Evolutionary conservation across 768 basidiomycete species (phyloP), one percentile per base, ranked within the genome.

Genomic region (Tylopilus sp.): DNA sequence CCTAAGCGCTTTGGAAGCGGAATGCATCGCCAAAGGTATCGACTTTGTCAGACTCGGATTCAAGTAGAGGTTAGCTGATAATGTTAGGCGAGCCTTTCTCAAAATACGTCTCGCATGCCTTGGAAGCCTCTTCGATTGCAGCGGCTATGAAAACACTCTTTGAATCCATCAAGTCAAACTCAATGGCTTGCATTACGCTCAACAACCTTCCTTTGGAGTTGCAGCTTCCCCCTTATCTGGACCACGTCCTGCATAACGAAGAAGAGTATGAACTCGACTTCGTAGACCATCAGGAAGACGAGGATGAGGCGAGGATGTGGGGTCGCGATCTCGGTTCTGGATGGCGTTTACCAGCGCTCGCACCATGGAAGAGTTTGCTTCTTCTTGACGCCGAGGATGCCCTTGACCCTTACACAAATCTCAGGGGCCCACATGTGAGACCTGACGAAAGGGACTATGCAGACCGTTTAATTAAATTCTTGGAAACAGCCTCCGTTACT

Each of bases 331-430:
- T 89, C 68, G 68, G 77, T 59, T 74, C 83, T 50, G 89, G 89
- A 3, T 92, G 87, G 87, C 77, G 78, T 42, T 73, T 92, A 3
- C 84, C 88, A 10, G 72, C 80, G 17, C 77, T 98, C 22, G 77
- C 83, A 16, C 95, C 96, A 6, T 98, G 96, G 96, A 97, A 97
- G 65, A 88, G 91, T 21, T 67, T 98, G 16, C 71, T 98, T 7
- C 78, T 93, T 16, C 64, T 96, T 16, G 87, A 92, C 48, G 73
- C 80, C 60, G 72, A 78, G 16, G 76, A 77, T 16, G 80, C 77
- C 25, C 64, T 80, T 46, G 84, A 86, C 53, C 80, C 84, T 2
- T 81, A 82, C 56, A 73, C 78, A 63, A 84, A 83, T 53, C 69
- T 86, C 45, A 71, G 79, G 56, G 81, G 79, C 2, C 79, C 81